Base-by-base conservation (phyloP, 257 asterid genomes). In the Solanum pinnatisectum region DNA sequence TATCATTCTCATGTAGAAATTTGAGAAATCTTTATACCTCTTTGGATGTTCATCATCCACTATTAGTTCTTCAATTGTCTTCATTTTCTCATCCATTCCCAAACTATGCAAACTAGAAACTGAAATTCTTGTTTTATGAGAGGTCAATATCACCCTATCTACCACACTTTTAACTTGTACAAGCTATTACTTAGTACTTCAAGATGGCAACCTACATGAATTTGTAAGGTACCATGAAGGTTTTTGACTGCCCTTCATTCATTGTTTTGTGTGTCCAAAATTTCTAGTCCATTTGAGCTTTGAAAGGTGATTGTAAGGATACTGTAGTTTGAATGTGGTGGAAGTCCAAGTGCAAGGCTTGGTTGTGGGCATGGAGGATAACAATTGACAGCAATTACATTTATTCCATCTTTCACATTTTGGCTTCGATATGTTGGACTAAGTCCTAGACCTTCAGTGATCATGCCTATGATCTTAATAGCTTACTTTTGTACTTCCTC, bases 171-270 rank as follows among this genome's bases (percentile, higher is more conserved):
- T 46, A 46, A 46, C 13, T 87, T 90, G 40, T 90, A 93, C 87
- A 87, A 71, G 6, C 96, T 93, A 42, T 93, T 94, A 88, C 93
- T 94, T 2, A 92, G 84, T 1, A 93, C 94, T 84, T 92, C 98
- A 6, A 93, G 79, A 85, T 90, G 95, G 71, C 92, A 94, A 3
- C 95, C 98, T 1, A 92, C 91, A 20, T 90, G 89, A 70, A 94
- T 92, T 83, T 92, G 93, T 25, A 92, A 72, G 37, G 89, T 88
- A 0, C 87, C 90, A 0, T 35, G 63, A 40, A 90, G 87, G 9
- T 76, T 13, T 0, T 92, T 92, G 10, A 93, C 92, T 6, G 23
- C 33, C 36, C 35, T 90, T 94, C 94, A 94, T 0, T 87, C 46
- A 2, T 79, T 59, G 13, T 84, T 86, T 30, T 10, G 18, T 1